A percentile compares a stretch with the other conserved stretches of the same genome.
These are phyloP conservation scores for Talaromyces sp. DNA, from an alignment of 2,329 filamentous ascomycete genomes.

Conservation along the genomic window DNA sequence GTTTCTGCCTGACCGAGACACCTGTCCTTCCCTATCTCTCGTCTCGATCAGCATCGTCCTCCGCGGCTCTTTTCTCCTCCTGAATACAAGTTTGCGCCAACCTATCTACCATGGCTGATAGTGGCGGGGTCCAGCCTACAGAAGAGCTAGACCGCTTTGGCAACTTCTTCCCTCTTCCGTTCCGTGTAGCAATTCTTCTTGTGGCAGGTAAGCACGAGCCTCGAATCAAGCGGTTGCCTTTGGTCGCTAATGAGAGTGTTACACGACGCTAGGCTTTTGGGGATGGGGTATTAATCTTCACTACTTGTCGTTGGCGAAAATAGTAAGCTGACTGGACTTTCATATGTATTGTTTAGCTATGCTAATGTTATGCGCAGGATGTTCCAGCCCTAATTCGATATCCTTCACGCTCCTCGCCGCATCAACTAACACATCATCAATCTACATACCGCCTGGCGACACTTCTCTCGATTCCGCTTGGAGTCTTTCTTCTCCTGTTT, in stretches of 20 bases:
- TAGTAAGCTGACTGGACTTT: conserved; percentile 50
- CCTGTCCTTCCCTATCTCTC: background rate
- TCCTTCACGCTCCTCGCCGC: conserved; percentile 66
- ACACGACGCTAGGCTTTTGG: conserved; percentile 68
- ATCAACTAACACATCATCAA: conserved; percentile 70
- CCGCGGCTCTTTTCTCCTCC: background rate
- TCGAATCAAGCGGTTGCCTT: background rate
- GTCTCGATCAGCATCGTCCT: background rate
- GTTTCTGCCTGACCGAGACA: conserved; percentile 2
- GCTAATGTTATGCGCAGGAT: conserved; percentile 50
- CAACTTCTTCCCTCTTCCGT: conserved; percentile 81
- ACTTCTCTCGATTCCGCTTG: conserved; percentile 68
- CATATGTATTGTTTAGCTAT: background rate
- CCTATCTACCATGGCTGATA: conserved; percentile 13
- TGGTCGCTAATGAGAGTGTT: conserved; percentile 12
- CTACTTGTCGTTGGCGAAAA: conserved; percentile 72
- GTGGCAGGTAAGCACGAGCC: conserved; percentile 64
- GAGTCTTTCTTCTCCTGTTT: conserved; percentile 71
- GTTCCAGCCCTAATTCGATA: conserved; percentile 84
- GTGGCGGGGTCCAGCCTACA: conserved; percentile 6
- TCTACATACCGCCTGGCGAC: conserved; percentile 84
- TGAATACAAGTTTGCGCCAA: background rate
- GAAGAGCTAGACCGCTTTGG: conserved; percentile 73
- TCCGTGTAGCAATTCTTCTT: conserved; percentile 79
- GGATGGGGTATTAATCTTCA: conserved; percentile 92